Evolutionary conservation across 305 asterid species (phyloP), one percentile per base, ranked within the genome.

Genomic region (Solanum hybrid): DNA sequence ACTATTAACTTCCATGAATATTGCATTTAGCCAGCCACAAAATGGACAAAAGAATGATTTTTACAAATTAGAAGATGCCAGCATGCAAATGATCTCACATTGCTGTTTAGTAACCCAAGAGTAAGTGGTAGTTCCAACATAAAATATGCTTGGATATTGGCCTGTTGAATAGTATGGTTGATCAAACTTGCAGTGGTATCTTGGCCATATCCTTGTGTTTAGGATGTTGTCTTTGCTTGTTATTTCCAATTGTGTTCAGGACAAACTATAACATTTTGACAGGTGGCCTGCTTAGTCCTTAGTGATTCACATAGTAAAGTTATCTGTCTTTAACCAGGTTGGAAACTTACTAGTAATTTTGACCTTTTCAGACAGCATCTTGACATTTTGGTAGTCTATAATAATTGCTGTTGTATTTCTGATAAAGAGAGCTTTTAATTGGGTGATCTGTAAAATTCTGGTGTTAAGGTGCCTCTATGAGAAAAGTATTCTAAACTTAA

Each of bases 31-130:
- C 89, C 93, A 92, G 76, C 93, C 91, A 87, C 91, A 92, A 38
- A 80, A 88, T 72, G 87, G 89, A 88, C 89, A 89, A 87, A 90
- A 60, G 46, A 85, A 89, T 38, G 87, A 29, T 6, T 31, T 91
- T 80, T 64, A 32, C 85, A 92, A 88, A 88, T 88, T 90, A 88
- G 75, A 88, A 36, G 94, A 90, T 88, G 77, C 89, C 36, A 17
- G 85, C 86, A 40, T 51, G 35, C 91, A 92, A 87, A 27, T 89
- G 82, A 89, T 90, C 89, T 89, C 93, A 20, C 93, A 92, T 46
- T 95, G 96, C 92, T 93, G 94, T 88, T 92, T 95, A 92, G 93
- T 92, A 42, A 90, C 96, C 75, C 92, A 86, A 87, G 93, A 95
- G 97, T 95, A 93, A 93, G 97, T 93, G 87, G 88, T 87, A 46